Evolutionary conservation across 768 basidiomycete species (phyloP).

Genomic region (Leccinum subtestaceum): DNA sequence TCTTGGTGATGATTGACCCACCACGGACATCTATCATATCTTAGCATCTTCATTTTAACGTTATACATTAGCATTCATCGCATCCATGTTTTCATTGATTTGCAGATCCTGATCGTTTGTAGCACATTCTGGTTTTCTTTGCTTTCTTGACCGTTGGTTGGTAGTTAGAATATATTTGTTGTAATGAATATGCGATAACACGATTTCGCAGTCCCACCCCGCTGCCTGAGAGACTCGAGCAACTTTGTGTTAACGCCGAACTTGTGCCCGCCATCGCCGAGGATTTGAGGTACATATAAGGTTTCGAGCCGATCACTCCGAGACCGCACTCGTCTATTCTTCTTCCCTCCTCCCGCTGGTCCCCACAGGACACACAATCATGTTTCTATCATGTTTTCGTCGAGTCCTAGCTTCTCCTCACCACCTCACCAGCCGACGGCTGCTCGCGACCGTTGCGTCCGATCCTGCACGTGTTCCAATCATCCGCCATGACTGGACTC

Average conservation of each 20-base stretch:
- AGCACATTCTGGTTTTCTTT: conserved; percentile 26
- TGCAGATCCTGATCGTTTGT: conserved; percentile 28
- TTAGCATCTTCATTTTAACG: conserved; percentile 33
- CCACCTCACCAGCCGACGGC: conserved; percentile 35
- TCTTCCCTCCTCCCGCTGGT: not conserved
- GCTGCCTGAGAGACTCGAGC: not conserved
- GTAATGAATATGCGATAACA: conserved; percentile 24
- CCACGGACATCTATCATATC: conserved; percentile 30
- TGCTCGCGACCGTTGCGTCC: conserved; percentile 57
- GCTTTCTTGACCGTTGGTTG: conserved; percentile 24
- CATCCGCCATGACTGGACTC: conserved; percentile 67
- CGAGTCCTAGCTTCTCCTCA: conserved; percentile 9
- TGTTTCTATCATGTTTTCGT: conserved; percentile 13
- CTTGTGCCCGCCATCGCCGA: not conserved
- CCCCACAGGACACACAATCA: conserved; percentile 1
- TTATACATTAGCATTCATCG: conserved; percentile 31
- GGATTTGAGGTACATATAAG: not conserved
- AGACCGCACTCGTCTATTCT: conserved; percentile 1
- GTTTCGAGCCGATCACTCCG: not conserved
- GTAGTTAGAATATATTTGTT: conserved; percentile 28
- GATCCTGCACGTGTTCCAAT: conserved; percentile 5
- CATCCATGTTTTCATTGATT: conserved; percentile 25
- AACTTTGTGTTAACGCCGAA: conserved; percentile 6
- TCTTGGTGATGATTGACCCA: conserved; percentile 27
- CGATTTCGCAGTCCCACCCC: not conserved